Conservation (phyloP, 192 early-diverging fungal species). For the Phlyctochytrium bullatum region DNA sequence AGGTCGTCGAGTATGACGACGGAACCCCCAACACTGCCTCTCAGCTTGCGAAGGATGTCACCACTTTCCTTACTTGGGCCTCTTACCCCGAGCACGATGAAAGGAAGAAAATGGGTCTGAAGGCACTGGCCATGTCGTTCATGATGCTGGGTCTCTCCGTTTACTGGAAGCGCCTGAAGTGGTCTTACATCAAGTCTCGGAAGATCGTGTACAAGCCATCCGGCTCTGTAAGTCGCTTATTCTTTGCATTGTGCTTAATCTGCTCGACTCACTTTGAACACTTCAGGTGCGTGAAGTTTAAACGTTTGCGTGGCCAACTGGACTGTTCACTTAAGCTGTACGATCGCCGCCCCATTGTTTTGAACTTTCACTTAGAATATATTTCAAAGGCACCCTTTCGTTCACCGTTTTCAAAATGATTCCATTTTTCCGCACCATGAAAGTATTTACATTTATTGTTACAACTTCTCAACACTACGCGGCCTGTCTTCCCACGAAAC, state of each 20-base stretch:
- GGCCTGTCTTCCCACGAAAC: neutral
- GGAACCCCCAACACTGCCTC: slow-evolving; percentile 93
- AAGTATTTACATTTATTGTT: too few relatives aligned
- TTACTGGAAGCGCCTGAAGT: slow-evolving; percentile 94
- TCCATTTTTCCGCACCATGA: too few relatives aligned
- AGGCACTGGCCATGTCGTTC: slow-evolving; percentile 73
- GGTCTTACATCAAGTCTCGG: slow-evolving; percentile 84
- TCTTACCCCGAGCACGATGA: slow-evolving; percentile 96
- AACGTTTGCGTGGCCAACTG: too few relatives aligned
- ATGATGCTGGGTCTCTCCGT: slow-evolving; percentile 72
- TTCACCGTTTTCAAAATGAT: too few relatives aligned
- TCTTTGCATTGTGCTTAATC: neutral
- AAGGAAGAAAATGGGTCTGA: slow-evolving; percentile 93
- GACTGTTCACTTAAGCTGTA: too few relatives aligned
- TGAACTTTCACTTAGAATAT: too few relatives aligned
- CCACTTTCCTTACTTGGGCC: slow-evolving; percentile 92
- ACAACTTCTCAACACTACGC: neutral
- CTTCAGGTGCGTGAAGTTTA: too few relatives aligned
- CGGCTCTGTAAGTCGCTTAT: neutral
- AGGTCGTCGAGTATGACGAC: slow-evolving; percentile 93
- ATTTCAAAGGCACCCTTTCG: too few relatives aligned
- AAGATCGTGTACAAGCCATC: slow-evolving; percentile 76
- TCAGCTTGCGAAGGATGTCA: slow-evolving; percentile 97
- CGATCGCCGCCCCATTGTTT: too few relatives aligned
- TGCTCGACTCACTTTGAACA: too few relatives aligned